Conservation (phyloP, 176 grass and related monocot species). For the Ananas comosus region DNA sequence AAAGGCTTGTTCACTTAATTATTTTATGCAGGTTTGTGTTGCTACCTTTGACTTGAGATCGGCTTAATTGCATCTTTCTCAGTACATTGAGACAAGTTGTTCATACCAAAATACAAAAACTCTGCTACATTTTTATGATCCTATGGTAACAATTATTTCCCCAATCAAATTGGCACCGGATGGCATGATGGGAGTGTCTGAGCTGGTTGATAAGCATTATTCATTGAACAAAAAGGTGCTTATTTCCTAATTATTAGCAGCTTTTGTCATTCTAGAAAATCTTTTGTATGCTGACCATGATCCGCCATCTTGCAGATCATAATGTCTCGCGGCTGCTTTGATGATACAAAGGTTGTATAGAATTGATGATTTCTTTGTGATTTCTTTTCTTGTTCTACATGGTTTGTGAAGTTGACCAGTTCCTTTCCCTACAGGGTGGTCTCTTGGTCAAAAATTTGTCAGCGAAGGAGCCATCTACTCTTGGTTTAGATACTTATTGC, state of each 20-base stretch:
- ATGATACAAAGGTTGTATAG: conserved; percentile 70
- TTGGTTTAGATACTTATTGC: conserved; percentile 81
- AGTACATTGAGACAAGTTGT: conserved; percentile 92
- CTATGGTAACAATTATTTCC: conserved; percentile 70
- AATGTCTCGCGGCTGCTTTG: conserved; percentile 76
- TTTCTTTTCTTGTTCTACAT: background rate
- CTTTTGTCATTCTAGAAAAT: conserved; percentile 4
- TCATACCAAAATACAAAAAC: conserved; percentile 90
- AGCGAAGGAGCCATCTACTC: conserved; percentile 75
- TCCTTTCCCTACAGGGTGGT: conserved; percentile 44
- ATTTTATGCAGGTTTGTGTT: conserved; percentile 55
- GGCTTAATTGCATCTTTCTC: conserved; percentile 73
- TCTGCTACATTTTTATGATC: conserved; percentile 87
- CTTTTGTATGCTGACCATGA: background rate
- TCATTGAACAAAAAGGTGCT: conserved; percentile 74
- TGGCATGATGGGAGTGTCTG: conserved; percentile 80
- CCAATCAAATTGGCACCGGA: conserved; percentile 69
- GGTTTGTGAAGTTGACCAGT: background rate
- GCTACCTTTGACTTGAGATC: conserved; percentile 94
- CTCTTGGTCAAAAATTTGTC: conserved; percentile 74
- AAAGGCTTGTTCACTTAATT: background rate
- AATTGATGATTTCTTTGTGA: conserved; percentile 10
- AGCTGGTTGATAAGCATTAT: conserved; percentile 63
- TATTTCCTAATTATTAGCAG: conserved; percentile 7
- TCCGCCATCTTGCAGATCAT: conserved; percentile 45